phyloP scores from a whole-genome alignment of 345 rosid genomes.

The Anastatica hierochuntica region DNA sequence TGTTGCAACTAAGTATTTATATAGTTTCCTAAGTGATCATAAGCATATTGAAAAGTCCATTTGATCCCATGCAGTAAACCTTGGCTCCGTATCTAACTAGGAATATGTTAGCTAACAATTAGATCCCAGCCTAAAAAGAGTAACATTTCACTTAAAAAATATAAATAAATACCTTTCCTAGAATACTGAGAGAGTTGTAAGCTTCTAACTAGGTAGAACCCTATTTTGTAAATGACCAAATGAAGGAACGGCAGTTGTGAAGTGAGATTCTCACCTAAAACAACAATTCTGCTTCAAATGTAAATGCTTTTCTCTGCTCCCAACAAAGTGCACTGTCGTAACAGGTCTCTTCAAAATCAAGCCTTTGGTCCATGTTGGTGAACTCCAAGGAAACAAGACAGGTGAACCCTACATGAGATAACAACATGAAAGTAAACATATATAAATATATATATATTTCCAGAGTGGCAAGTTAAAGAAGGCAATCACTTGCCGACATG shows the following conservation, averaged over 20 bases:
- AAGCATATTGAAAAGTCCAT: not conserved
- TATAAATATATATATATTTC: conserved; percentile 2
- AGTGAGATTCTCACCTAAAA: conserved; percentile 36
- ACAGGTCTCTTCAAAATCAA: conserved; percentile 33
- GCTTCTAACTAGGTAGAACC: not conserved
- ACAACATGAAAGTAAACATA: conserved; percentile 12
- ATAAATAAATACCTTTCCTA: no score
- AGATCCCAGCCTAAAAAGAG: no score
- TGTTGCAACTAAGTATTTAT: no score
- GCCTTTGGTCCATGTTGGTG: conserved; percentile 54
- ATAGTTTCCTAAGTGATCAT: no score
- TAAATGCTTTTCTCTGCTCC: conserved; percentile 35
- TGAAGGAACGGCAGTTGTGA: no score
- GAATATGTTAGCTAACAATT: no score
- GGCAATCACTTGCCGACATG: not conserved
- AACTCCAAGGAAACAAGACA: conserved; percentile 42
- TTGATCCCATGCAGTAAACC: not conserved
- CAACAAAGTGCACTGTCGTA: conserved; percentile 34
- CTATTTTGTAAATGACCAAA: no score
- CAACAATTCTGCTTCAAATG: conserved; percentile 30
- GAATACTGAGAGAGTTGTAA: not conserved
- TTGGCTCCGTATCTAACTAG: not conserved
- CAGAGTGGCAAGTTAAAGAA: not conserved
- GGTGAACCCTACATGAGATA: conserved; percentile 50
- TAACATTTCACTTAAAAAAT: no score